phyloP scores from a whole-genome alignment of 495 filamentous ascomycete species.

The Pyrenopolyporus hunteri region DNA sequence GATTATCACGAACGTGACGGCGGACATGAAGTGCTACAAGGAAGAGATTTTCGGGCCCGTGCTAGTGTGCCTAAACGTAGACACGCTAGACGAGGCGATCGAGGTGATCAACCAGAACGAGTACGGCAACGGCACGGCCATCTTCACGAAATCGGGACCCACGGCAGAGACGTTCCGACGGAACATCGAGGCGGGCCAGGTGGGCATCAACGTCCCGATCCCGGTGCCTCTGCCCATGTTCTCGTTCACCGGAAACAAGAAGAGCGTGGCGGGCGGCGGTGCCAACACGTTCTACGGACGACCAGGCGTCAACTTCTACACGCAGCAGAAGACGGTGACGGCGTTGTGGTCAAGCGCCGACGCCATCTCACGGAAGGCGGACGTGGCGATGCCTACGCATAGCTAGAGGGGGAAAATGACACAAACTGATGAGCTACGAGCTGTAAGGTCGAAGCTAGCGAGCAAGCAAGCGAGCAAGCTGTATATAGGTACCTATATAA shows the following conservation, averaged over 20 bases:
- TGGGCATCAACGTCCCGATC: constrained; percentile 84
- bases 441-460: too few species aligned
- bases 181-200: constrained; percentile 76
- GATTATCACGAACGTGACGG: constrained; percentile 91
- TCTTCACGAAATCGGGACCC: constrained; percentile 67
- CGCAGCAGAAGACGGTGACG: constrained; percentile 96
- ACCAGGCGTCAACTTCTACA: constrained; percentile 91
- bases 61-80: constrained; percentile 80
- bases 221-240: constrained; percentile 93
- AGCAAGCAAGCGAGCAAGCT: neutral
- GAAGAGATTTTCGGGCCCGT: constrained; percentile 99
- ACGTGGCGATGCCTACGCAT: constrained; percentile 94
- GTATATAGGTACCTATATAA: neutral
- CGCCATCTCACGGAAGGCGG: constrained; percentile 78
- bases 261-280: constrained; percentile 89
- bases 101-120: constrained; percentile 69
- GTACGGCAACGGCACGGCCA: constrained; percentile 70
- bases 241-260: constrained; percentile 98
- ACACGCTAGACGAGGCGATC: constrained; percentile 80
- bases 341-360: constrained; percentile 88
- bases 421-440: neutral
- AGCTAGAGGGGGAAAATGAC: constrained; percentile 39
- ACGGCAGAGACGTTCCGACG: constrained; percentile 66
- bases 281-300: constrained; percentile 96
- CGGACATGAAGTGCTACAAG: constrained; percentile 90